A percentile compares a stretch with the other conserved stretches of the same genome.
These are phyloP conservation scores for Tuber calosporum DNA, from an alignment of 495 filamentous ascomycete genomes.

Conservation along the genomic window DNA sequence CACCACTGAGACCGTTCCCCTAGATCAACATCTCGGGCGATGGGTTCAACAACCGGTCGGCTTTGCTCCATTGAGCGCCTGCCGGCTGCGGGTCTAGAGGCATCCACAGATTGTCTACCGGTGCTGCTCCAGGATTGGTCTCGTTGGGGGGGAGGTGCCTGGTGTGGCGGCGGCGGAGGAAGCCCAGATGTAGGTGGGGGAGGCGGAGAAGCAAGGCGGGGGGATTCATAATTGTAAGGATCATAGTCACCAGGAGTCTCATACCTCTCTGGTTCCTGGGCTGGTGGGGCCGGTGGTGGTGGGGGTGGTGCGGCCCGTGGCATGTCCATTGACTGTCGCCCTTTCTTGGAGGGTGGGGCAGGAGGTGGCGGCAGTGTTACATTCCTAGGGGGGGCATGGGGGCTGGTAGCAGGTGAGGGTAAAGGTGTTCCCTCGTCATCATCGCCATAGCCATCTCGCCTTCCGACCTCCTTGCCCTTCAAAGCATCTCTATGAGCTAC, in stretches of 20 bases:
- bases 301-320: conserved; percentile 65
- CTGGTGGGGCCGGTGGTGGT: conserved; percentile 49
- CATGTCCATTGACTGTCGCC: conserved; percentile 56
- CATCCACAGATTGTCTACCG: conserved; percentile 70
- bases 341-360: conserved; percentile 42
- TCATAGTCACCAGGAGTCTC: conserved; percentile 53
- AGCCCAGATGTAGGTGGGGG: conserved; percentile 26
- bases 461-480: conserved; percentile 70
- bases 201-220: conserved; percentile 45
- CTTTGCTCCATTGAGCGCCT: conserved; percentile 57
- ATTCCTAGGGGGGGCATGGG: conserved; percentile 45
- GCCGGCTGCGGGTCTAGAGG: conserved; percentile 36
- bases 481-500: conserved; percentile 86
- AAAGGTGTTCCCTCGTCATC: conserved; percentile 48
- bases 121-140: conserved; percentile 17
- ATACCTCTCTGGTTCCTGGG: conserved; percentile 47
- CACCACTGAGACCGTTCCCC: conserved; percentile 70
- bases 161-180: conserved; percentile 25
- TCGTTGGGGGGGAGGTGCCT: conserved; percentile 36
- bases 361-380: conserved; percentile 50
- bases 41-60: conserved; percentile 53
- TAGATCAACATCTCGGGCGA: conserved; percentile 82
- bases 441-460: conserved; percentile 48
- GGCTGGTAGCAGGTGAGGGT: conserved; percentile 46
- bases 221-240: conserved; percentile 59